Percentiles rank a stretch among this genome's conserved stretches.
phyloP scores from a whole-genome alignment of 2,329 filamentous ascomycete species.

The Neoarthrinium moseri region DNA sequence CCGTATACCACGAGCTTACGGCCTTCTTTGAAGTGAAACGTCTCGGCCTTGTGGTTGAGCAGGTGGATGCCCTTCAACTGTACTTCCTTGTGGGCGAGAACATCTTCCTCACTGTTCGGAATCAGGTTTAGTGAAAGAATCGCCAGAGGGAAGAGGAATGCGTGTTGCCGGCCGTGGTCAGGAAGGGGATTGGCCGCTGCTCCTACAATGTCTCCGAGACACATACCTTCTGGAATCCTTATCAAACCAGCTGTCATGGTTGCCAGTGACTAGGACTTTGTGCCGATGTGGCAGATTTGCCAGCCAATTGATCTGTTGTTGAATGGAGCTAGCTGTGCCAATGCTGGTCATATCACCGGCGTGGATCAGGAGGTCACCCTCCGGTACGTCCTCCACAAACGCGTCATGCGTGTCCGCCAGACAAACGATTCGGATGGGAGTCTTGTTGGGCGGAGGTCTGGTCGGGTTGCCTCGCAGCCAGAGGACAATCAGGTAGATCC shows the following conservation, averaged over 20 bases:
- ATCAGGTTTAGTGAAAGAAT: too few species aligned
- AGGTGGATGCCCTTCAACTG: conserved; percentile 72
- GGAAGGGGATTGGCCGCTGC: not conserved
- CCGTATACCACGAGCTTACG: conserved; percentile 74
- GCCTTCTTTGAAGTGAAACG: conserved; percentile 59
- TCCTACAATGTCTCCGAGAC: too few species aligned
- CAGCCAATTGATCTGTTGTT: conserved; percentile 84
- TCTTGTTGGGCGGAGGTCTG: conserved; percentile 51
- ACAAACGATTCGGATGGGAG: conserved; percentile 74
- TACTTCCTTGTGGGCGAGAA: conserved; percentile 48
- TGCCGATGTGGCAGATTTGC: conserved; percentile 69
- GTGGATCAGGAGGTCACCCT: conserved; percentile 84
- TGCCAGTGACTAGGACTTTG: conserved; percentile 82
- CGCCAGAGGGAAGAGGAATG: not conserved
- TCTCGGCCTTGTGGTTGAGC: conserved; percentile 67
- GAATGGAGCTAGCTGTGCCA: conserved; percentile 72
- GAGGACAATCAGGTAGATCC: conserved; percentile 64
- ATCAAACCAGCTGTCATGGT: conserved; percentile 88
- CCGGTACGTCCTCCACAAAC: conserved; percentile 58
- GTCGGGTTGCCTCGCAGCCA: conserved; percentile 67
- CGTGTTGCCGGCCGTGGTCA: not conserved
- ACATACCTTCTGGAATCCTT: conserved; percentile 55
- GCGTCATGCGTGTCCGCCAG: conserved; percentile 85
- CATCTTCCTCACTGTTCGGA: conserved; percentile 51
- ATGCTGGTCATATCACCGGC: conserved; percentile 79